Base-by-base conservation (phyloP, 805 yeast genomes). In the Clavispora fructus region DNA sequence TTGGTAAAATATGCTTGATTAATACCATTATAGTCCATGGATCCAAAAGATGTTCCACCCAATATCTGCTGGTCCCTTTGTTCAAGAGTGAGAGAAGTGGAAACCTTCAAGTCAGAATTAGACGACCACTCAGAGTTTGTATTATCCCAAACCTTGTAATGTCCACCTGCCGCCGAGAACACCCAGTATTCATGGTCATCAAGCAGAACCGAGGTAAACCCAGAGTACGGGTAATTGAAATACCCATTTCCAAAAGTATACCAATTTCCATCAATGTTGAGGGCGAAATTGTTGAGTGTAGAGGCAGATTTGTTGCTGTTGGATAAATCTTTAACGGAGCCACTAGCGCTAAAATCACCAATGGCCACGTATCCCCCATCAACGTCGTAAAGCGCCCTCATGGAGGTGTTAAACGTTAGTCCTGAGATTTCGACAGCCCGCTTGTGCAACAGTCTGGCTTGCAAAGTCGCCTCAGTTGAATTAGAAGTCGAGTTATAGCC, bases 131-230 rank as follows among this genome's bases (percentile, higher is more conserved):
- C 37, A 1, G 56, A 47, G 33, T 66, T 57, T 2, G 71, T 51
- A 39, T 60, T 60, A 57, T 75, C 76, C 78, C 81, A 79, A 2
- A 70, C 60, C 32, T 54, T 48, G 33, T 54, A 65, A 4, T 49
- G 40, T 11, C 50, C 44, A 11, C 55, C 50, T 3, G 57, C 51
- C 6, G 62, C 53, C 1, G 63, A 62, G 45, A 81, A 72, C 0
- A 75, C 55, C 47, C 72, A 68, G 49, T 65, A 79, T 12, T 76
- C 75, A 0, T 61, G 56, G 3, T 59, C 67, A 35, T 71, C 60
- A 35, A 75, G 56, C 1, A 71, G 68, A 14, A 73, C 44, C 39
- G 62, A 65, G 17, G 73, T 52, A 46, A 69, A 63, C 35, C 61
- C 61, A 35, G 62, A 56, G 45, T 57, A 67, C 9, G 58, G 51